A percentile compares a stretch with the other conserved stretches of the same genome.
These are phyloP conservation scores for Nicotiana paniculata DNA, from an alignment of 257 asterid species.

Conservation along the genomic window DNA sequence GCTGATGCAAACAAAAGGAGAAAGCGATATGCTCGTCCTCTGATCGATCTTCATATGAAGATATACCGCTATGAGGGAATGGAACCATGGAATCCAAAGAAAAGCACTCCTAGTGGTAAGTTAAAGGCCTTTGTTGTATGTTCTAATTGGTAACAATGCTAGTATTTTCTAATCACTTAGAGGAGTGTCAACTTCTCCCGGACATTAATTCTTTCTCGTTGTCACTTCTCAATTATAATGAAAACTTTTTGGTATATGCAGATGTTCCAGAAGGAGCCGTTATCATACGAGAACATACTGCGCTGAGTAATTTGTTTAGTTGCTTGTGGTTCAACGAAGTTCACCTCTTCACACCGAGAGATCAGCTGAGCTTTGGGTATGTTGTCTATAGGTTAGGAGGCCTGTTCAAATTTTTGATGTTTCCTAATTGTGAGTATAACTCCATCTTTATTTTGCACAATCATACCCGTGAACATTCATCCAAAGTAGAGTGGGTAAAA, in stretches of 20 bases:
- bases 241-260: slow-evolving; percentile 20
- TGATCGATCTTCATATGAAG: slow-evolving; percentile 84
- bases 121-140: neutral
- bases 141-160: neutral
- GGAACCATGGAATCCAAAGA: slow-evolving; percentile 75
- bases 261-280: slow-evolving; percentile 99
- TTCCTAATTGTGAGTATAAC: slow-evolving; percentile 92
- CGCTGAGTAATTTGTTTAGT: slow-evolving; percentile 70
- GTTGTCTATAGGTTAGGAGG: slow-evolving; percentile 73
- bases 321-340: slow-evolving; percentile 99
- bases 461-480: slow-evolving; percentile 89
- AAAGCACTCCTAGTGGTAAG: slow-evolving; percentile 66
- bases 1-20: slow-evolving; percentile 93
- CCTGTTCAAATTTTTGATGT: slow-evolving; percentile 63
- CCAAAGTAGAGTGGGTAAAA: slow-evolving; percentile 94
- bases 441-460: slow-evolving; percentile 76
- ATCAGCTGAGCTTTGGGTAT: slow-evolving; percentile 94
- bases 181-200: neutral
- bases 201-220: neutral
- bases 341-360: slow-evolving; percentile 89
- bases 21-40: slow-evolving; percentile 95
- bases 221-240: neutral
- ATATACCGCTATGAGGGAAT: slow-evolving; percentile 78
- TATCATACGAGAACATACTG: slow-evolving; percentile 85
- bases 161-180: neutral